A percentile compares a stretch with the other conserved stretches of the same genome.
These are phyloP conservation scores for Lichtheimia ornata DNA, from an alignment of 371 early-diverging fungal genomes.

Conservation along the genomic window DNA sequence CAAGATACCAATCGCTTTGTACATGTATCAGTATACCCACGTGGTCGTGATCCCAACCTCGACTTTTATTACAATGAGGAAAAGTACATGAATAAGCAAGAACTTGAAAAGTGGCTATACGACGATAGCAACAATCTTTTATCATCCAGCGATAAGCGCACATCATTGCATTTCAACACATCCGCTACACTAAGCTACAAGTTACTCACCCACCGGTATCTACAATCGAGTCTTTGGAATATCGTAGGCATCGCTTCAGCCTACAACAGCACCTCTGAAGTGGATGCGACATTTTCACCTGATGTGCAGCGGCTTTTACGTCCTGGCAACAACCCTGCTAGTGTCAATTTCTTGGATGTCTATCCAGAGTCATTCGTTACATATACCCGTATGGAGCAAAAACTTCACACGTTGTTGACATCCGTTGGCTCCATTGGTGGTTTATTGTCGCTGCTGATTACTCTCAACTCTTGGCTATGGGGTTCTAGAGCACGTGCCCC, in stretches of 20 bases:
- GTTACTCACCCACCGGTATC: conserved; percentile 16
- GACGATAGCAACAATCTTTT: conserved; percentile 25
- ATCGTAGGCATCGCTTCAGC: conserved; percentile 22
- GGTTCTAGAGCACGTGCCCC: conserved; percentile 37
- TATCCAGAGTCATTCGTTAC: conserved; percentile 2
- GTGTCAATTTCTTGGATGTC: conserved; percentile 8
- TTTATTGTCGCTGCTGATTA: conserved; percentile 33
- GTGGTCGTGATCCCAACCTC: conserved; percentile 23
- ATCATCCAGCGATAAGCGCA: neutral
- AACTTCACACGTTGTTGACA: conserved; percentile 21
- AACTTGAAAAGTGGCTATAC: conserved; percentile 16
- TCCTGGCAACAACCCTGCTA: neutral
- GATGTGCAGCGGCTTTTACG: neutral
- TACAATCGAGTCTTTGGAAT: conserved; percentile 25
- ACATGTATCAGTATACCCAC: conserved; percentile 24
- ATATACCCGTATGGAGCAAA: conserved; percentile 17
- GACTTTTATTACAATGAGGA: conserved; percentile 15
- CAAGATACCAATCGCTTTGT: conserved; percentile 11
- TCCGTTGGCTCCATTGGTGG: conserved; percentile 33
- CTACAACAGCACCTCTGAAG: conserved; percentile 16
- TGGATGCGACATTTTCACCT: conserved; percentile 19
- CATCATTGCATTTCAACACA: conserved; percentile 1
- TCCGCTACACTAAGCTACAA: conserved; percentile 17
- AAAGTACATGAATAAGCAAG: conserved; percentile 8
- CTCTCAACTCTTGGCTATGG: conserved; percentile 30